Base-by-base conservation (phyloP, 1,139 yeast genomes). In the Sugiyamaella novakii region DNA sequence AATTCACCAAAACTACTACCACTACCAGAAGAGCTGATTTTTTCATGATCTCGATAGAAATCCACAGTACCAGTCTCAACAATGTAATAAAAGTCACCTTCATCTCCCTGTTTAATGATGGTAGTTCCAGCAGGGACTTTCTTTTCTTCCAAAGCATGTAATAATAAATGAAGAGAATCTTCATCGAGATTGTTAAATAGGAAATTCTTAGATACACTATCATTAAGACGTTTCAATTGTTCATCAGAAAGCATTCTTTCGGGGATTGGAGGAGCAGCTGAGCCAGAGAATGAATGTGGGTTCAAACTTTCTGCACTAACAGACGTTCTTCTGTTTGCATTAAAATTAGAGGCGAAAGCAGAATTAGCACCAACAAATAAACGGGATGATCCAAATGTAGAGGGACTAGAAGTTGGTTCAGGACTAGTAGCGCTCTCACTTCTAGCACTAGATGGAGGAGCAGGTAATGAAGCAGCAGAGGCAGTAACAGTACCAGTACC, bases 1-100 rank as follows among this genome's bases (percentile, higher is more conserved):
- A 92, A 78, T 69, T 92, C 98, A 62, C 98, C 98, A 70, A 92
- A 92, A 39, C 95, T 84, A 5, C 95, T 81, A 3, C 98, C 97
- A 41, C 88, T 82, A 17, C 87, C 84, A 24, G 88, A 79, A 2
- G 86, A 75, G 60, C 81, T 85, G 46, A 89, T 94, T 62, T 81
- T 79, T 47, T 78, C 68, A 45, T 84, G 91, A 64, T 87, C 80
- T 41, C 86, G 91, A 59, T 77, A 78, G 63, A 83, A 89, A 56
- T 87, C 94, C 47, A 92, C 96, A 1, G 78, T 71, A 48, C 98
- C 98, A 8, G 74, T 69, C 70, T 92, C 98, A 53, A 92, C 82
- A 47, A 92, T 83, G 68, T 91, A 92, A 67, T 92, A 89, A 68
- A 74, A 92, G 69, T 92, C 97, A 59, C 98, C 98, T 66, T 87